These are phyloP conservation scores for Lactifluus pinguis DNA, from an alignment of 768 basidiomycete species.

Conservation along the genomic window DNA sequence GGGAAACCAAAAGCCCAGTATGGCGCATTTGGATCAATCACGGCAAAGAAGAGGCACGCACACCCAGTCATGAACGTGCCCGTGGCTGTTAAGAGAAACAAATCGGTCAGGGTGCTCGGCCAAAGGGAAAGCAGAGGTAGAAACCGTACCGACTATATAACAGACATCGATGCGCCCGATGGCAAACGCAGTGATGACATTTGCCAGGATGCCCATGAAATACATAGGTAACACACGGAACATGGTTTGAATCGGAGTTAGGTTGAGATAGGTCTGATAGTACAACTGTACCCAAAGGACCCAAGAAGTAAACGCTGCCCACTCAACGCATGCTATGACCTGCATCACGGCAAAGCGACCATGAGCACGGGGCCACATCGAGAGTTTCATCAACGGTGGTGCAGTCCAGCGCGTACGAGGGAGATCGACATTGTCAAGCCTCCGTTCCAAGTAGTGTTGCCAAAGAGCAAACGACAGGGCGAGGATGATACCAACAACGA, in stretches of 20 bases:
- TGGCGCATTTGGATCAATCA: conserved; percentile 44
- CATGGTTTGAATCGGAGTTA: conserved; percentile 52
- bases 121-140: not conserved
- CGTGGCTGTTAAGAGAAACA: conserved; percentile 24
- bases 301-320: conserved; percentile 50
- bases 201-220: conserved; percentile 53
- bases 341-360: conserved; percentile 57
- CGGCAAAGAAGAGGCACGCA: conserved; percentile 58
- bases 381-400: conserved; percentile 57
- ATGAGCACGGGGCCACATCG: conserved; percentile 52
- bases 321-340: conserved; percentile 53
- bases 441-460: conserved; percentile 51
- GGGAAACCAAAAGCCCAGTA: conserved; percentile 79
- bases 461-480: conserved; percentile 50
- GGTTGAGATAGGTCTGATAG: conserved; percentile 55
- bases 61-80: conserved; percentile 52
- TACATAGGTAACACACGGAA: conserved; percentile 65
- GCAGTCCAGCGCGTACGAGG: conserved; percentile 29
- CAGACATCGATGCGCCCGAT: conserved; percentile 47
- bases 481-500: conserved; percentile 53
- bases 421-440: conserved; percentile 15
- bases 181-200: conserved; percentile 53
- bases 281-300: conserved; percentile 55
- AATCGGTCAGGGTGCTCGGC: not conserved
- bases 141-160: conserved; percentile 43